These are phyloP conservation scores for Ceratocystis diversiconidia DNA, from an alignment of 2,329 filamentous ascomycete genomes.

Conservation along the genomic window DNA sequence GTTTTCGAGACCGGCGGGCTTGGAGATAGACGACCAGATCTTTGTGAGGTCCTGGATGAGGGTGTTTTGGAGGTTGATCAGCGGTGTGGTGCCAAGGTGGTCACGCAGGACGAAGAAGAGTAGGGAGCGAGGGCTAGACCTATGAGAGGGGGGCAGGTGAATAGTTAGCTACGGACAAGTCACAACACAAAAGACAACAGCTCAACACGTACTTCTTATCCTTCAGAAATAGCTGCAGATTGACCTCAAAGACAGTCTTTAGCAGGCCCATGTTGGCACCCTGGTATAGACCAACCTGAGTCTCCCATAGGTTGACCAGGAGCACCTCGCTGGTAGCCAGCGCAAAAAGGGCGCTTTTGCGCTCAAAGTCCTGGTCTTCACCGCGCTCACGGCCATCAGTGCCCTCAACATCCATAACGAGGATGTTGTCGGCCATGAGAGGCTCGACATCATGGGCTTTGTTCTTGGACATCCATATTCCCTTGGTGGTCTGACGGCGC, in stretches of 20 bases:
- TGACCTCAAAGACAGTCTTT: conserved; percentile 98
- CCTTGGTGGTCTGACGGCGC: conserved; percentile 92
- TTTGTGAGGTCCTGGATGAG: conserved; percentile 78
- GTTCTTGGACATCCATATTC: conserved; percentile 99
- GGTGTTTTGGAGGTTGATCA: conserved; percentile 80
- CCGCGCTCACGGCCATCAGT: conserved; percentile 92
- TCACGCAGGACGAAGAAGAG: conserved; percentile 98
- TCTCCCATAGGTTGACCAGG: conserved; percentile 98
- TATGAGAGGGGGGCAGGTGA: conserved; percentile 1
- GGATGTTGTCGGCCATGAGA: conserved; percentile 88
- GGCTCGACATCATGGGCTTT: conserved; percentile 45
- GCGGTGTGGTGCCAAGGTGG: conserved; percentile 80
- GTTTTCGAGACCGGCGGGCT: conserved; percentile 74
- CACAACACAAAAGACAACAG: not conserved
- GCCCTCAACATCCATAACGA: conserved; percentile 98
- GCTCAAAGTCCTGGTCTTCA: conserved; percentile 97
- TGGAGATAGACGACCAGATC: conserved; percentile 86
- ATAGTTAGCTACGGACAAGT: conserved; percentile 25
- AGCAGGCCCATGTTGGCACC: conserved; percentile 97
- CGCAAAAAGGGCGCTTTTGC: conserved; percentile 94
- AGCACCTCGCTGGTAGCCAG: conserved; percentile 94
- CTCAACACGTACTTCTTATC: conserved; percentile 50
- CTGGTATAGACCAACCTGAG: conserved; percentile 94
- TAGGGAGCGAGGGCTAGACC: conserved; percentile 70
- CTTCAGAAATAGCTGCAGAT: conserved; percentile 90